Evolutionary conservation across 495 filamentous ascomycete genomes (phyloP).

Genomic region (Lasiosphaeria hispida): DNA sequence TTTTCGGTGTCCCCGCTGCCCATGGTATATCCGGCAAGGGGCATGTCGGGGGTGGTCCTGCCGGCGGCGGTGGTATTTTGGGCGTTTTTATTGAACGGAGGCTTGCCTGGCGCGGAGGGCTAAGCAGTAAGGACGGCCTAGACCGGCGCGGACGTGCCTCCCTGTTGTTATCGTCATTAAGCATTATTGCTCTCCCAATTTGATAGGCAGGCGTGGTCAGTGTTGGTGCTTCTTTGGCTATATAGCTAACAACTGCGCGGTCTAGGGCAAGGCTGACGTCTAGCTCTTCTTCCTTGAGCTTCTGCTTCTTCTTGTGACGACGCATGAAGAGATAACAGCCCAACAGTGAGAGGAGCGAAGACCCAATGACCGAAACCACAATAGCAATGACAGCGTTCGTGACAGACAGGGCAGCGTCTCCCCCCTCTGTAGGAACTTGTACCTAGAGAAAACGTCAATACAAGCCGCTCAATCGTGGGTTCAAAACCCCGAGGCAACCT

Average conservation of each 20-base stretch:
- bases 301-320: constrained; percentile 16
- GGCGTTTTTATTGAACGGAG: too few species aligned
- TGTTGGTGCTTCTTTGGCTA: constrained; percentile 25
- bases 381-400: constrained; percentile 17
- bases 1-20: background rate
- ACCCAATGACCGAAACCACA: constrained; percentile 21
- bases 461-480: background rate
- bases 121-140: background rate
- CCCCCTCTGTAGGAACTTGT: background rate
- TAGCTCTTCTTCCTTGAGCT: constrained; percentile 20
- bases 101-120: background rate
- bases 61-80: background rate
- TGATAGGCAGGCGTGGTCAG: constrained; percentile 7
- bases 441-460: background rate
- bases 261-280: constrained; percentile 25
- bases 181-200: background rate
- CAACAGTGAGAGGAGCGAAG: constrained; percentile 22
- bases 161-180: constrained; percentile 7
- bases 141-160: background rate
- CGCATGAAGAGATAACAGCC: constrained; percentile 21
- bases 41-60: background rate
- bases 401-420: constrained; percentile 7
- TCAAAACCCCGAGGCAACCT: background rate
- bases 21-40: background rate
- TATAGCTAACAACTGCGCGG: constrained; percentile 31